Evolutionary conservation across 768 basidiomycete species (phyloP).

Genomic region (Termitomyces sp.): DNA sequence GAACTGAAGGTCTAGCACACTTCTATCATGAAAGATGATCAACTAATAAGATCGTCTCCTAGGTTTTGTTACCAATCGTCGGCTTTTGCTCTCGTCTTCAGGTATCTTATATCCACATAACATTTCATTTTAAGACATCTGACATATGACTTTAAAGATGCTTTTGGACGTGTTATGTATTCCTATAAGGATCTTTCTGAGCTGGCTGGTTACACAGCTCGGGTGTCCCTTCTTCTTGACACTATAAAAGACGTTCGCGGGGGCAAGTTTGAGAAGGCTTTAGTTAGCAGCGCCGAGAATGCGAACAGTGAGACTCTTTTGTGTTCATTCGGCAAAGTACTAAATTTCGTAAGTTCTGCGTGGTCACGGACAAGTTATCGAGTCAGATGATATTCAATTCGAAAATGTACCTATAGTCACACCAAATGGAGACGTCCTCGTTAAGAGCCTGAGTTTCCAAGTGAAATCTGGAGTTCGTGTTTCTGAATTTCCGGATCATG

Average conservation of each 20-base stretch:
- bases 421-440: conserved; percentile 90
- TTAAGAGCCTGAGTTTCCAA: conserved; percentile 80
- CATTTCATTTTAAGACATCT: neutral
- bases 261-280: conserved; percentile 84
- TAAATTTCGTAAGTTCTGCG: conserved; percentile 52
- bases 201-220: conserved; percentile 90
- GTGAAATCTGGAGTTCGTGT: conserved; percentile 75
- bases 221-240: conserved; percentile 83
- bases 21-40: too few species aligned
- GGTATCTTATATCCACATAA: conserved; percentile 31
- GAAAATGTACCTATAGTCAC: conserved; percentile 93
- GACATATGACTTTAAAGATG: conserved; percentile 47
- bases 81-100: conserved; percentile 82
- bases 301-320: conserved; percentile 51
- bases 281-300: conserved; percentile 79
- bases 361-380: conserved; percentile 72
- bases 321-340: neutral
- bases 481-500: neutral
- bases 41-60: neutral
- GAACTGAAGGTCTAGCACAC: conserved; percentile 71
- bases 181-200: conserved; percentile 96
- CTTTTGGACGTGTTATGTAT: conserved; percentile 94
- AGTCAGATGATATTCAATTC: conserved; percentile 87
- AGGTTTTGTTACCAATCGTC: conserved; percentile 97
- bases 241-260: conserved; percentile 83